Base-by-base conservation (phyloP, 306 rosid species). In the Fragaria nilgerrensis region DNA sequence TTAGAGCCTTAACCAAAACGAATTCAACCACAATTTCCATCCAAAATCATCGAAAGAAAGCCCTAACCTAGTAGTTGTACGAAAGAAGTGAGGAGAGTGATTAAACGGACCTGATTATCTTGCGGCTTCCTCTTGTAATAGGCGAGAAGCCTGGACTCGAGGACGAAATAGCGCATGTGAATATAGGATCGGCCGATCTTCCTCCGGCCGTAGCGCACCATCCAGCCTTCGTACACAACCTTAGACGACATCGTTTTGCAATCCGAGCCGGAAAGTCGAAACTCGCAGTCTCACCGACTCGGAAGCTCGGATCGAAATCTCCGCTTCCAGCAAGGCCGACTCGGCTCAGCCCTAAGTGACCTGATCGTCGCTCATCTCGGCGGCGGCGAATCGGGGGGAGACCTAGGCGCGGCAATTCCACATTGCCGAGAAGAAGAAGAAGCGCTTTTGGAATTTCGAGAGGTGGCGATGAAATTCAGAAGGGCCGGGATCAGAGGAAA, bases 181-280 rank as follows among this genome's bases (percentile, higher is more conserved):
- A 95, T 95, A 87, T 87, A 95, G 76, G 97, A 95, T 74, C 99
- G 93, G 39, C 99, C 99, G 81, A 95, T 92, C 93, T 89, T 95
- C 22, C 97, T 48, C 41, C 99, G 91, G 74, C 99, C 99, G 68
- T 91, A 95, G 22, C 99, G 87, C 49, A 95, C 99, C 99, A 95
- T 95, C 99, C 99, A 95, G 22, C 99, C 97, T 95, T 95, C 99
- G 81, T 95, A 95, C 11, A 92, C 97, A 12, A 95, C 92, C 86
- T 95, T 95, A 32, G 97, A 85, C 78, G 97, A 89, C 99, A 92
- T 92, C 86, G 82, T 59, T 78, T 56, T 17, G 36, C 56, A 78
- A 43, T 34, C 20, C 27, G 49, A 50, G 63, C 36, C 53, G 63
- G 55, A 70, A 78, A 74, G 23, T 52, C 69, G 65, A 50, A 47